These are phyloP conservation scores for Acanthamoeba quina DNA, from an alignment of 208 protist genomes.

Conservation along the genomic window DNA sequence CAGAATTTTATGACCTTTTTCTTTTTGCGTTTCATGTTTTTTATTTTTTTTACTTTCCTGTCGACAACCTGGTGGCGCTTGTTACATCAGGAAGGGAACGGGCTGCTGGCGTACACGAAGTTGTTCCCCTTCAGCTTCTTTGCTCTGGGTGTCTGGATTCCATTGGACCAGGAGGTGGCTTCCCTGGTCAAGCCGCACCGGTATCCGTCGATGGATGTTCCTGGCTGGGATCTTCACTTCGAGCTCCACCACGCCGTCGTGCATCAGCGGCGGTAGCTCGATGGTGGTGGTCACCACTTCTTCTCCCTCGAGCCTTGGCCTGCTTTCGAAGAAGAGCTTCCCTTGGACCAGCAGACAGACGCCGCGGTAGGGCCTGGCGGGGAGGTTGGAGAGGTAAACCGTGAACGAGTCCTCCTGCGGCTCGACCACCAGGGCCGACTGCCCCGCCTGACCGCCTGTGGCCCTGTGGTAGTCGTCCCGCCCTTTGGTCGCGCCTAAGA, in stretches of 20 bases:
- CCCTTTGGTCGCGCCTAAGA: not conserved
- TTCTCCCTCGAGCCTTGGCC: not conserved
- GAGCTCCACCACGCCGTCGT: not conserved
- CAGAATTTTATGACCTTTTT: not conserved
- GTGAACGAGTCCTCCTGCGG: not conserved
- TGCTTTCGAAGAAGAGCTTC: conserved; percentile 34
- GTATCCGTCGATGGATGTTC: not conserved
- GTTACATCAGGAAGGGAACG: no score
- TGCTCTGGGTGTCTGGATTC: not conserved
- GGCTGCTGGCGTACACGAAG: no score
- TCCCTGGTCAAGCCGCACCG: not conserved
- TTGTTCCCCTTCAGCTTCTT: no score
- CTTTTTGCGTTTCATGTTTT: not conserved
- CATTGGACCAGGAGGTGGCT: not conserved
- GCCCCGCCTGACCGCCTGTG: not conserved
- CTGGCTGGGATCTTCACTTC: not conserved
- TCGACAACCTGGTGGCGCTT: no score
- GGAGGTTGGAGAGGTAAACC: not conserved
- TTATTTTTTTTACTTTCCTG: not conserved
- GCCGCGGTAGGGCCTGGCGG: not conserved
- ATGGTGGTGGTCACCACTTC: not conserved
- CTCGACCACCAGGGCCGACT: not conserved
- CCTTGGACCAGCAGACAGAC: not conserved
- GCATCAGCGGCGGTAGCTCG: not conserved
- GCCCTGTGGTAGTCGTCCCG: not conserved